These are phyloP conservation scores for Bombardia bombarda DNA, from an alignment of 495 filamentous ascomycete species.

Conservation along the genomic window DNA sequence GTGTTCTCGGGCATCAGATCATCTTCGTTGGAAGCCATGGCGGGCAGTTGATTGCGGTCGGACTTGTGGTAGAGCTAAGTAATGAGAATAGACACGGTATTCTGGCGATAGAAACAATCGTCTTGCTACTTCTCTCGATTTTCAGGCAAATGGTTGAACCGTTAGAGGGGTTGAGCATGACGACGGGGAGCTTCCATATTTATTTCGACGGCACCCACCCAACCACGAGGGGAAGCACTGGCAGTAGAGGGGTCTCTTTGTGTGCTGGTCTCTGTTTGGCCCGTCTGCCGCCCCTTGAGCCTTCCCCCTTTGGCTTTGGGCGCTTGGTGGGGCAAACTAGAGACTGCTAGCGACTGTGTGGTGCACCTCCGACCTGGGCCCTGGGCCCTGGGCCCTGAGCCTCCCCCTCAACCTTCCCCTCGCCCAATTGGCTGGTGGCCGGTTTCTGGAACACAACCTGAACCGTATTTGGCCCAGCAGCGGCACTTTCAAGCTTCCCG, in stretches of 20 bases:
- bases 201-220: conserved; percentile 6
- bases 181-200: conserved; percentile 6
- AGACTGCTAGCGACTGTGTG: conserved; percentile 2
- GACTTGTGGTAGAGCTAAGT: no score
- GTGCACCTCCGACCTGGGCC: conserved; percentile 4
- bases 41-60: conserved; percentile 1
- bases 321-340: conserved; percentile 2
- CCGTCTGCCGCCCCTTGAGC: conserved; percentile 7
- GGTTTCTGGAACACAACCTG: not conserved
- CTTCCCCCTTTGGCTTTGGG: not conserved
- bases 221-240: conserved; percentile 8
- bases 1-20: conserved; percentile 81
- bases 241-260: conserved; percentile 10
- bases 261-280: conserved; percentile 7
- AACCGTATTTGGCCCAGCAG: not conserved
- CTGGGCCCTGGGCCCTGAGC: not conserved
- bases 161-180: conserved; percentile 2
- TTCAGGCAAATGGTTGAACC: no score
- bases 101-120: conserved; percentile 1
- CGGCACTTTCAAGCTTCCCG: not conserved
- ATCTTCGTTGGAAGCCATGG: conserved; percentile 71
- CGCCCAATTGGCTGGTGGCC: not conserved
- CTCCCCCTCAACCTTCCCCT: not conserved
- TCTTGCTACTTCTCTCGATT: no score
- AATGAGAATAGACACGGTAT: no score